Base-by-base conservation (phyloP, 1,284 basidiomycete genomes). In the Bondarzewia mesenterica region DNA sequence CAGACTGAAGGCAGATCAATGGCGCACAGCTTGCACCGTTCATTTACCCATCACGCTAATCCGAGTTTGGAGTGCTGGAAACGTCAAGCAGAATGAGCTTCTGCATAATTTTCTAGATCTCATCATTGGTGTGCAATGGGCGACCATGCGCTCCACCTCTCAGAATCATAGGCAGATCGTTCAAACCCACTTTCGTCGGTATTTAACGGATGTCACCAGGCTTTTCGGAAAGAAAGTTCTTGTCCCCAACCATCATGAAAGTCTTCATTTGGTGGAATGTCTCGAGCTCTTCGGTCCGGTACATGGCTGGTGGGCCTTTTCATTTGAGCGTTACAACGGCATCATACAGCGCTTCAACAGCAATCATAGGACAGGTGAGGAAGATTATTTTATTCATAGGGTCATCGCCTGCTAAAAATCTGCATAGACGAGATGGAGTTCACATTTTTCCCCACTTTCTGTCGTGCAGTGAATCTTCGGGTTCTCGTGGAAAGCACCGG, bases 81-180 rank as follows among this genome's bases (percentile, higher is more conserved):
- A 29, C 5, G n/a, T 5, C 22, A 44, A 12, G 26, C 22, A 22
- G 32, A 42, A 5, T n/a, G 39, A 20, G 16, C 23, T 49, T 15
- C 29, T 49, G 2, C 18, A 15, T 4, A 46, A 52, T 18, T 49
- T 49, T 22, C 32, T 43, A 42, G 44, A 45, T 27, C 50, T 52
- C 6, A 46, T 51, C 4, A 39, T 18, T 0, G 50, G 46, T n/a
- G 37, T 42, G 20, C 36, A 51, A 16, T 22, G 44, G 5, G 46
- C 37, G 4, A 44, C 22, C 22, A 14, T n/a, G 39, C 21, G 37
- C 3, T 5, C 38, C 5, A 48, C 27, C 6, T 48, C 36, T 10
- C 5, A 12, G 22, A 16, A 18, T 27, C 22, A 25, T 7, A 23
- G 12, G 5, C 23, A 5, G 4, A 5, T n/a, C 4, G 26, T 7